Evolutionary conservation across 306 rosid genomes (phyloP), one percentile per base, ranked within the genome.

Genomic region (Rosa persica): DNA sequence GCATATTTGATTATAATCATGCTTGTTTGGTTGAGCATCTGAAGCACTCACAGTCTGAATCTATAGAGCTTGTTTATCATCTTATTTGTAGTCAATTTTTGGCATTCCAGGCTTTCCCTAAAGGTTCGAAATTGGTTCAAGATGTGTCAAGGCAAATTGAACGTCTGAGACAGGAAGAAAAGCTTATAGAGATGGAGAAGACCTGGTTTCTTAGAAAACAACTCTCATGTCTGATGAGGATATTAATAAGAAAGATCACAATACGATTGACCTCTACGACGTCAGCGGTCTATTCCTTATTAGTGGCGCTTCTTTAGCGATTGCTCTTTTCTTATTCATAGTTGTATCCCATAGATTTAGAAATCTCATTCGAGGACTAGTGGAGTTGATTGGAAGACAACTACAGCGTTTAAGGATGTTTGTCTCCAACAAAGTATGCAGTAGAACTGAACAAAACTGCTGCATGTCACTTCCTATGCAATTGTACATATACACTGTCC

Each of bases 241-340:
- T n/a, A 12, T 19, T 1, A 66, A 17, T 2, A 36, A 4, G 3
- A 42, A 16, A 11, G 36, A n/a, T 11, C 20, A 52, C 16, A 20
- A 4, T 67, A 39, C 27, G 46, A 43, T 67, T 67, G 8, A 12
- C 34, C 16, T 67, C 48, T 5, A 67, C 67, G 16, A 39, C 46
- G 13, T 74, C 42, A 22, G 78, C 9, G 78, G 78, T 57, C 19
- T 74, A 40, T 75, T 75, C 44, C 27, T 75, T 15, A 43, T 75
- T 58, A 61, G 60, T 8, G 70, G 70, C 5, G 20, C n/a, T 23
- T 44, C 78, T 4, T 75, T 30, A 6, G 58, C 44, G 43, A 5
- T 27, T 23, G 60, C 60, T 40, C 71, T 49, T 49, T 17, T 49
- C 55, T 49, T 49, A 15, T 48, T 48, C 52, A 13, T 60, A 7